phyloP scores from a whole-genome alignment of 139 green algal genomes.

The Chlorella sp. region DNA sequence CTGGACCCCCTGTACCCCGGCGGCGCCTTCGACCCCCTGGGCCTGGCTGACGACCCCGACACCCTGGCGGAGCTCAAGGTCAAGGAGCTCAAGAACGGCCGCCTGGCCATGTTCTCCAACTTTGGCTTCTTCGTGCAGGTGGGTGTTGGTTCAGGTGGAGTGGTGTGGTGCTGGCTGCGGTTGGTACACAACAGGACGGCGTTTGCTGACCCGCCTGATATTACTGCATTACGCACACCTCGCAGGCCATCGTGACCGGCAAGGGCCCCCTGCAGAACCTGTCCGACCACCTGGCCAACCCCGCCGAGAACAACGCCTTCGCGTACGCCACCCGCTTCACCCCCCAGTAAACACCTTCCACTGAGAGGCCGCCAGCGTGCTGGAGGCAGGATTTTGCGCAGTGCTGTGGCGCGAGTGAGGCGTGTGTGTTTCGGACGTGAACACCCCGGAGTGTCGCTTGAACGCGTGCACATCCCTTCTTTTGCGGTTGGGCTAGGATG shows the following conservation, averaged over 20 bases:
- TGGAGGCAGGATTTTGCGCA: too few species aligned
- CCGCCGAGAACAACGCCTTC: slow-evolving; percentile 68
- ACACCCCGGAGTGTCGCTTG: too few species aligned
- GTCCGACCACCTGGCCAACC: slow-evolving; percentile 70
- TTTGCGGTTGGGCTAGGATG: too few species aligned
- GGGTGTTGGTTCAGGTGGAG: too few species aligned
- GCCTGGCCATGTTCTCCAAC: slow-evolving; percentile 26
- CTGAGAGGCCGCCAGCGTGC: not conserved
- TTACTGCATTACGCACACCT: too few species aligned
- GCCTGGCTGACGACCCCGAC: slow-evolving; percentile 90
- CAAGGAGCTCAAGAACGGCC: slow-evolving; percentile 58
- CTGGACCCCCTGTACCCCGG: slow-evolving; percentile 73
- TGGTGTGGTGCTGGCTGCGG: too few species aligned
- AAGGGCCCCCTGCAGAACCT: slow-evolving; percentile 76
- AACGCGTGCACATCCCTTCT: too few species aligned
- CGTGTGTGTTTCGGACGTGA: too few species aligned
- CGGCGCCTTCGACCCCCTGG: slow-evolving; percentile 74
- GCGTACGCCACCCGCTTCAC: slow-evolving; percentile 68
- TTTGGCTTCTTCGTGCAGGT: slow-evolving; percentile 29
- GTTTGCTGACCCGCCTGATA: too few species aligned
- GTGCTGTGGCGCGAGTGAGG: too few species aligned
- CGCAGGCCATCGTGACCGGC: slow-evolving; percentile 73
- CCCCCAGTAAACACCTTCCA: slow-evolving; percentile 7
- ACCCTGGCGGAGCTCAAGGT: slow-evolving; percentile 68
- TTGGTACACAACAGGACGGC: too few species aligned